Conservation (phyloP, 306 rosid species). For the Morella rubra region DNA sequence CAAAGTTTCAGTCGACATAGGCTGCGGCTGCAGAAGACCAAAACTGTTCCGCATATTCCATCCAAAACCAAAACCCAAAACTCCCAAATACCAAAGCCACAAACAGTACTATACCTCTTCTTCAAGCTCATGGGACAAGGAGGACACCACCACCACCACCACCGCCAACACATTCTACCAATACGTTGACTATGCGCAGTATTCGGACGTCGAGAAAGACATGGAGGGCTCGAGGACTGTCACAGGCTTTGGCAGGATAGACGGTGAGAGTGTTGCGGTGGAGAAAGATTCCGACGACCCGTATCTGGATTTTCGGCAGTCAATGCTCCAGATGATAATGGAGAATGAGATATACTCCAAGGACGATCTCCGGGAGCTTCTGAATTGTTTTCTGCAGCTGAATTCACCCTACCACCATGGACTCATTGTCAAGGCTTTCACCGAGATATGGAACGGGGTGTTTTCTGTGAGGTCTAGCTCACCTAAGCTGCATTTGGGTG, state of each 20-base stretch:
- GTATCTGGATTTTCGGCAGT: conserved; percentile 73
- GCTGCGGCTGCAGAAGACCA: conserved; percentile 70
- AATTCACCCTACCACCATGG: conserved; percentile 76
- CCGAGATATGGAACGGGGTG: conserved; percentile 91
- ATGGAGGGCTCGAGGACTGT: conserved; percentile 25
- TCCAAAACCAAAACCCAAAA: conserved; percentile 48
- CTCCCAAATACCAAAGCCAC: conserved; percentile 32
- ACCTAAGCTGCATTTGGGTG: conserved; percentile 25
- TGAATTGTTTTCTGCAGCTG: conserved; percentile 77
- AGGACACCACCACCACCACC: conserved; percentile 33
- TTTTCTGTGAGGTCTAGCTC: conserved; percentile 49
- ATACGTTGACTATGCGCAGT: conserved; percentile 27
- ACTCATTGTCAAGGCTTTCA: conserved; percentile 72
- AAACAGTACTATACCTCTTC: conserved; percentile 27
- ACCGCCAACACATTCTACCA: conserved; percentile 41
- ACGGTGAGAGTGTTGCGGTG: conserved; percentile 80
- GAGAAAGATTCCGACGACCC: conserved; percentile 96
- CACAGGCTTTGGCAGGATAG: conserved; percentile 61
- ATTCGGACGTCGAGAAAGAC: conserved; percentile 28
- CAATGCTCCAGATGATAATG: conserved; percentile 92
- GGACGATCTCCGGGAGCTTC: conserved; percentile 70
- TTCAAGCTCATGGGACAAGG: conserved; percentile 37
- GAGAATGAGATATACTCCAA: conserved; percentile 88
- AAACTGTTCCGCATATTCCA: conserved; percentile 50
- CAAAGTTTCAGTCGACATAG: conserved; percentile 54